Base-by-base conservation (phyloP, 352 stramenopile species). In the Globisporangium apiculatum region DNA sequence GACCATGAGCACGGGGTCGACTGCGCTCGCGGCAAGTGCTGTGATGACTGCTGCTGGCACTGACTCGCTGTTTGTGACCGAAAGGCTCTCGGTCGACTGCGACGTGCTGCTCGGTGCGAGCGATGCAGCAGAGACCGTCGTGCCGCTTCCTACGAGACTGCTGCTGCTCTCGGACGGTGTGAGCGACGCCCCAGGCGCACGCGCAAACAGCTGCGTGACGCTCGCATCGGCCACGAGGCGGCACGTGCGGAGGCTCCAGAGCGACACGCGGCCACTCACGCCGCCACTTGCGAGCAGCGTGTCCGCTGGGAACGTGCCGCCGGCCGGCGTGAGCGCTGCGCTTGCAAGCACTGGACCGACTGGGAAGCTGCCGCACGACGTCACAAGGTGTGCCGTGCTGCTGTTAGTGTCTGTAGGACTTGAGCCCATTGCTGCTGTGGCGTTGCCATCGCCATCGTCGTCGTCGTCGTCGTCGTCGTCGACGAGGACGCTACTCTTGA, bases 381-480 rank as follows among this genome's bases (percentile, higher is more conserved):
- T 54, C 15, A 91, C 60, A 37, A 87, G 49, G 8, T 70, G 55
- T 2, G 64, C 57, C 5, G 58, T 53, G 11, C 42, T 42, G 35
- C 43, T 56, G 53, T 37, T 63, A 0, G 58, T 43, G 36, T 35
- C 37, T 4, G 35, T 62, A 10, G 49, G 35, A 36, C 31, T 53
- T 12, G 35, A 15, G 58, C 4, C 18, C 48, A 53, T 51, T 24
- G 38, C 48, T 18, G 24, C 48, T 5, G n/a, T 48, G 10, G 18
- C 17, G 7, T 8, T 64, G 4, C 47, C 71, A 2, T 86, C 76
- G 4, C 84, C 62, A 0, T 86, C 77, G 7, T 90, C 79, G 7
- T 89, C 79, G 5, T 86, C 62, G 0, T 86, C 79, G 7, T 90
- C 79, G 9, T 89, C 79, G 8, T 89, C 78, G 40, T 88, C 72